phyloP scores from a whole-genome alignment of 2,329 filamentous ascomycete genomes.

The Cladosporium sp. region DNA sequence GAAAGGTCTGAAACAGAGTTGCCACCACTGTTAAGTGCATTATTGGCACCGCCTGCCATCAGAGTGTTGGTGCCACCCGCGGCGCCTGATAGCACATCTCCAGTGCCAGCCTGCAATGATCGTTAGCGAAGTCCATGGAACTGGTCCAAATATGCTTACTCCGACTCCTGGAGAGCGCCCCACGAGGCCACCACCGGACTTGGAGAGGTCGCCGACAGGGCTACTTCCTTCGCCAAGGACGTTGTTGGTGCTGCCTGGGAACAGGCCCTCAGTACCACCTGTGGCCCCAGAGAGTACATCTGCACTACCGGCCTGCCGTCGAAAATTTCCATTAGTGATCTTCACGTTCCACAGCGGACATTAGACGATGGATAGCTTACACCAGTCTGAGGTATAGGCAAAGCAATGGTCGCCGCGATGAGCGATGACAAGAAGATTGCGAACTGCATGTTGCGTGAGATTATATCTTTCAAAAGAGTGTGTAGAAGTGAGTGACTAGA shows the following conservation, averaged over 20 bases:
- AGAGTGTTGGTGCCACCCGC: background rate
- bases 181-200: background rate
- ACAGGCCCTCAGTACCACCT: background rate
- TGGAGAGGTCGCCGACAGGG: background rate
- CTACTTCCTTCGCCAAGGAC: background rate
- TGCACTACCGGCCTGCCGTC: background rate
- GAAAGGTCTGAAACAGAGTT: constrained; percentile 5
- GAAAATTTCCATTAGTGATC: background rate
- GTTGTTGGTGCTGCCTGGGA: background rate
- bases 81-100: background rate
- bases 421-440: background rate
- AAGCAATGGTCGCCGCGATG: background rate
- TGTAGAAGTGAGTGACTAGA: background rate
- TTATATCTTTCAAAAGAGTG: background rate
- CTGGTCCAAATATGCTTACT: background rate
- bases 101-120: background rate
- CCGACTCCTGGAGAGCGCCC: background rate
- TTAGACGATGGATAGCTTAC: background rate
- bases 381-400: background rate
- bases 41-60: background rate
- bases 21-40: background rate
- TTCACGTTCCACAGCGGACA: background rate
- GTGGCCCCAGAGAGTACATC: background rate
- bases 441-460: background rate
- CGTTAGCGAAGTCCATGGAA: background rate